A percentile compares a stretch with the other conserved stretches of the same genome.
Conservation (phyloP, 805 yeast genomes). For the Scheffersomyces amazonensis region DNA sequence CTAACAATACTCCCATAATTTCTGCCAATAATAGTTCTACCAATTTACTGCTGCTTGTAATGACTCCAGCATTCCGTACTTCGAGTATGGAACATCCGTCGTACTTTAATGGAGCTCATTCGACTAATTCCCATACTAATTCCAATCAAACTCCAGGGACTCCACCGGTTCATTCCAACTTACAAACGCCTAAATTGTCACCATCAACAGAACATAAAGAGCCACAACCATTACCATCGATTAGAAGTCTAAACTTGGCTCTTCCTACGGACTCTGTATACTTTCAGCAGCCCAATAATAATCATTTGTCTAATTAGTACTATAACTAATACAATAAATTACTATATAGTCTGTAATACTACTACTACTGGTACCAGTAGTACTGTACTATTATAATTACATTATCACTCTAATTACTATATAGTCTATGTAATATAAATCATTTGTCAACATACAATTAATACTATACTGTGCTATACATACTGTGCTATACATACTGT, state of each 20-base stretch:
- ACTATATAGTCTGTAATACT: too few relatives aligned
- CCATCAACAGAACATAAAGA: constrained; percentile 15
- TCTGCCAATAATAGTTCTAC: constrained; percentile 42
- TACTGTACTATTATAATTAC: too few relatives aligned
- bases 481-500: too few relatives aligned
- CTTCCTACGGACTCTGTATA: constrained; percentile 28
- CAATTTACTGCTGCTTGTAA: constrained; percentile 33
- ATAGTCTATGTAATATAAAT: too few relatives aligned
- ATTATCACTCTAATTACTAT: too few relatives aligned
- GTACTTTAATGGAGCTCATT: neutral
- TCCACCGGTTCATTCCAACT: constrained; percentile 10
- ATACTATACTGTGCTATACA: too few relatives aligned
- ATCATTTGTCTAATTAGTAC: neutral
- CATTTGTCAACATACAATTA: too few relatives aligned
- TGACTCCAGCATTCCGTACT: constrained; percentile 20
- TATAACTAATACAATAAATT: too few relatives aligned
- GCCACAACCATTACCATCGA: constrained; percentile 39
- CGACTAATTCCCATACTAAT: neutral
- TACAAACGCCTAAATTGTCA: constrained; percentile 27
- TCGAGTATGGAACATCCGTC: constrained; percentile 6
- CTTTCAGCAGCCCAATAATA: constrained; percentile 3
- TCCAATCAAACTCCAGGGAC: constrained; percentile 5
- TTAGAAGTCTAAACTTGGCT: constrained; percentile 49
- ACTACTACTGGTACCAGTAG: too few relatives aligned
- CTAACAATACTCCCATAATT: constrained; percentile 38